Evolutionary conservation across 371 early-diverging fungal species (phyloP).

Genomic region (Circinella umbellata): DNA sequence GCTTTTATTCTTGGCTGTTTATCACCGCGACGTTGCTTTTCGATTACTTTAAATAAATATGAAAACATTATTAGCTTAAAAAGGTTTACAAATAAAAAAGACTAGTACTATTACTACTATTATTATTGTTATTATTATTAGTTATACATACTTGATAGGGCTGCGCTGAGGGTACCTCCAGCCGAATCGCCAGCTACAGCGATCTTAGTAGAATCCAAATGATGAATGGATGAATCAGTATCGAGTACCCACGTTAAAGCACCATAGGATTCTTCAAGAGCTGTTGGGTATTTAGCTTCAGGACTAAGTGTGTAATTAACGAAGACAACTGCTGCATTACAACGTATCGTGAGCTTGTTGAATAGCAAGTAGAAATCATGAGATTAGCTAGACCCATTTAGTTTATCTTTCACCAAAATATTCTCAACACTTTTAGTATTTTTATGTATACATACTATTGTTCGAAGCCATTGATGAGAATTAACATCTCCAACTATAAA

Average conservation of each 20-base stretch:
- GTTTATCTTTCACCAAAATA: too few relatives aligned
- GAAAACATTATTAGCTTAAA: background rate
- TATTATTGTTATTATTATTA: background rate
- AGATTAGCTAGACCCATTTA: too few relatives aligned
- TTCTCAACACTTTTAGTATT: too few relatives aligned
- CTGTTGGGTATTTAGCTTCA: constrained; percentile 38
- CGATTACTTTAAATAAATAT: constrained; percentile 22
- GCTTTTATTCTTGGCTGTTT: constrained; percentile 18
- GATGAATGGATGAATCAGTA: constrained; percentile 20
- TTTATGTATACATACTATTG: too few relatives aligned
- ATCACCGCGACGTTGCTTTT: constrained; percentile 27
- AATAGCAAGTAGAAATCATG: too few relatives aligned
- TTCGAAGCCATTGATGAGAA: too few relatives aligned
- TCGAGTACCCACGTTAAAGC: constrained; percentile 27
- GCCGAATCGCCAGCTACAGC: constrained; percentile 41
- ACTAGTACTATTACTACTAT: too few relatives aligned
- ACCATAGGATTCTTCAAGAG: constrained; percentile 36
- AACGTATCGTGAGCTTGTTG: constrained; percentile 6
- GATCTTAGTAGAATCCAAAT: constrained; percentile 24
- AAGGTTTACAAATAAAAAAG: too few relatives aligned
- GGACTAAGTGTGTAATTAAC: constrained; percentile 28
- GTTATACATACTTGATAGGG: constrained; percentile 15
- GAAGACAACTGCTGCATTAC: constrained; percentile 25
- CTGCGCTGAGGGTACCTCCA: constrained; percentile 38
- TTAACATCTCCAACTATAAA: too few relatives aligned